phyloP scores from a whole-genome alignment of 257 asterid genomes.

The Ilex aquifolium region DNA sequence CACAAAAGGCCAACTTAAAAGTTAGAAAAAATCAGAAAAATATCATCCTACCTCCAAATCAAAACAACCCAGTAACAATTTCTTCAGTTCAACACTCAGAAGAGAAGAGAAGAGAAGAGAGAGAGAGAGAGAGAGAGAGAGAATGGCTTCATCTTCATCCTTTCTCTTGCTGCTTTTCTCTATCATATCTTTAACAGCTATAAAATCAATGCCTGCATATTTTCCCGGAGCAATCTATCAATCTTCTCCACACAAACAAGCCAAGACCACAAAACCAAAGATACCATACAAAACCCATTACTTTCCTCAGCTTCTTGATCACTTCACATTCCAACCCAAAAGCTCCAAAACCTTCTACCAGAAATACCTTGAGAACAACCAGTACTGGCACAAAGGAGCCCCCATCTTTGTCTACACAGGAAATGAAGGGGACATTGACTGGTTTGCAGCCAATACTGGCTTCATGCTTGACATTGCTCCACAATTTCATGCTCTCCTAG shows the following conservation, averaged over 20 bases:
- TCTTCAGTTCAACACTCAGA: too few relatives aligned
- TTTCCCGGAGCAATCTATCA: constrained; percentile 39
- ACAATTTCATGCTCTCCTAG: constrained; percentile 51
- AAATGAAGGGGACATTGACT: constrained; percentile 77
- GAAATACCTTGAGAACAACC: constrained; percentile 58
- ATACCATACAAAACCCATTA: constrained; percentile 45
- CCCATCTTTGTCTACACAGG: constrained; percentile 77
- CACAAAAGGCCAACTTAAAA: too few relatives aligned
- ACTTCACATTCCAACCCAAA: constrained; percentile 53
- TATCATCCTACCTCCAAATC: too few relatives aligned
- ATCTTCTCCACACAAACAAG: constrained; percentile 35
- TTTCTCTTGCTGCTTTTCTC: constrained; percentile 22
- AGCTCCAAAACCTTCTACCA: constrained; percentile 58
- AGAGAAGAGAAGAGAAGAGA: too few relatives aligned
- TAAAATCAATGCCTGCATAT: constrained; percentile 30
- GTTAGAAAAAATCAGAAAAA: too few relatives aligned
- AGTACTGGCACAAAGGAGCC: constrained; percentile 52
- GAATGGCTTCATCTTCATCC: constrained; percentile 30
- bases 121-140: not conserved
- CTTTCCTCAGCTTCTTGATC: constrained; percentile 69
- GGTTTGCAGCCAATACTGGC: constrained; percentile 80
- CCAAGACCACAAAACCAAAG: constrained; percentile 26
- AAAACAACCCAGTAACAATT: too few relatives aligned
- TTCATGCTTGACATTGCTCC: constrained; percentile 76
- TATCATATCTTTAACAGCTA: constrained; percentile 14